These are phyloP conservation scores for Gaeumannomyces sp. DNA, from an alignment of 2,329 filamentous ascomycete genomes.

Conservation along the genomic window DNA sequence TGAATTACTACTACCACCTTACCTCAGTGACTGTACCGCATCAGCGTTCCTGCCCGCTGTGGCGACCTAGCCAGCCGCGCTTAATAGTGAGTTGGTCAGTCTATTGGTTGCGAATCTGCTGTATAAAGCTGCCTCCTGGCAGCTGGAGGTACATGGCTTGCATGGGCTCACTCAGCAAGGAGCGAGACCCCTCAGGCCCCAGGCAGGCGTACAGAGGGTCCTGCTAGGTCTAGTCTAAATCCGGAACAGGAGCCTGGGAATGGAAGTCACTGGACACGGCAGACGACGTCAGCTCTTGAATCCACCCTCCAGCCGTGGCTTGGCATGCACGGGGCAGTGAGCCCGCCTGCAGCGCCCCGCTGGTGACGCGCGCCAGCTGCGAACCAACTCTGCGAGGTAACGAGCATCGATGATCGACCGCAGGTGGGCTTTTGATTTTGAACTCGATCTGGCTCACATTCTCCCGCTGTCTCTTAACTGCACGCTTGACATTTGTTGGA, in stretches of 20 bases:
- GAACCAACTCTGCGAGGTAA: not conserved
- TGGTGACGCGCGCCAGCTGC: slow-evolving; percentile 3
- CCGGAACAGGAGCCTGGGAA: not conserved
- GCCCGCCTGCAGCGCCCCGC: not conserved
- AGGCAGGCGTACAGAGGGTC: too few species aligned
- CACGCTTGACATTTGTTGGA: not conserved
- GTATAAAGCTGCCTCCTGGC: too few species aligned
- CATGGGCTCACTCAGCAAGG: too few species aligned
- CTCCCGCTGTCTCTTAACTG: not conserved
- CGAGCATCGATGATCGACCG: too few species aligned
- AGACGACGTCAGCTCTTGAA: not conserved
- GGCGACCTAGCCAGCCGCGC: too few species aligned
- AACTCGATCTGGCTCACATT: not conserved
- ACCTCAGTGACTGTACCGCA: too few species aligned
- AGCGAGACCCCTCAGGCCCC: too few species aligned
- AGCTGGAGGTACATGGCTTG: too few species aligned
- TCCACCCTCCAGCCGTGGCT: not conserved
- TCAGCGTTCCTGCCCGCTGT: too few species aligned
- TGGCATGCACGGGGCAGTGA: not conserved
- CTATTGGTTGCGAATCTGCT: too few species aligned
- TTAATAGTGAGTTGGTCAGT: too few species aligned
- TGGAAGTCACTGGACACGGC: not conserved
- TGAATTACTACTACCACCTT: too few species aligned
- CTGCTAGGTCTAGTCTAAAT: not conserved
- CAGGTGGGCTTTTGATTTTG: not conserved